Percentiles rank a stretch among this genome's conserved stretches.
Evolutionary conservation across 1,284 basidiomycete genomes (phyloP).

Genomic region (Takashimella tepidaria): DNA sequence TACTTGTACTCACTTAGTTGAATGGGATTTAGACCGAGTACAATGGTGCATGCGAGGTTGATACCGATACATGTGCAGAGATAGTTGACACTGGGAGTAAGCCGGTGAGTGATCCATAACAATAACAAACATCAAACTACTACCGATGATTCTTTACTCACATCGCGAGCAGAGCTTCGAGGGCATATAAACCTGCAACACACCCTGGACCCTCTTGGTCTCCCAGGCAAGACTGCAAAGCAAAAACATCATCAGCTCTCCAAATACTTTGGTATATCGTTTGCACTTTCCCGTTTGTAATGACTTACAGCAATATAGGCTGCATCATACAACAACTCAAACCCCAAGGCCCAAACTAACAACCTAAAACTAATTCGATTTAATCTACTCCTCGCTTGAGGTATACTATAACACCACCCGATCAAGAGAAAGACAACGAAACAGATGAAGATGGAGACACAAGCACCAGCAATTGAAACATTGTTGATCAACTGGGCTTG

Average conservation of each 20-base stretch:
- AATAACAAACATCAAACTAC: neutral
- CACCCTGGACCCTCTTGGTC: conserved; percentile 7
- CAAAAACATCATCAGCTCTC: neutral
- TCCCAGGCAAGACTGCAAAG: neutral
- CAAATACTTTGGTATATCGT: neutral
- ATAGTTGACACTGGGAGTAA: conserved; percentile 28
- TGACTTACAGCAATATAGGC: conserved; percentile 23
- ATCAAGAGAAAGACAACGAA: conserved; percentile 12
- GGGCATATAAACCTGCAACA: conserved; percentile 27
- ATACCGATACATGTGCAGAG: conserved; percentile 35
- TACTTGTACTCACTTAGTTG: conserved; percentile 17
- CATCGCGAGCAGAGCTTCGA: conserved; percentile 26
- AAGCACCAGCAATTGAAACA: conserved; percentile 6
- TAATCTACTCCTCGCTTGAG: conserved; percentile 18
- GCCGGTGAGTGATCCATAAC: conserved; percentile 1
- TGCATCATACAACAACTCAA: conserved; percentile 30
- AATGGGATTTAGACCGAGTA: conserved; percentile 31
- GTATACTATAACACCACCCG: conserved; percentile 13
- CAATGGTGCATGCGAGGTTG: conserved; percentile 34
- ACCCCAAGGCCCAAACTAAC: conserved; percentile 28
- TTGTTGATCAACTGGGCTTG: neutral
- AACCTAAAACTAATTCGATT: conserved; percentile 36
- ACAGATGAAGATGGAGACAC: conserved; percentile 11
- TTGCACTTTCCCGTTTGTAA: conserved; percentile 1
- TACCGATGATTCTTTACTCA: conserved; percentile 14